Evolutionary conservation across 495 filamentous ascomycete species (phyloP).

Genomic region (Aspergillus ostianus): DNA sequence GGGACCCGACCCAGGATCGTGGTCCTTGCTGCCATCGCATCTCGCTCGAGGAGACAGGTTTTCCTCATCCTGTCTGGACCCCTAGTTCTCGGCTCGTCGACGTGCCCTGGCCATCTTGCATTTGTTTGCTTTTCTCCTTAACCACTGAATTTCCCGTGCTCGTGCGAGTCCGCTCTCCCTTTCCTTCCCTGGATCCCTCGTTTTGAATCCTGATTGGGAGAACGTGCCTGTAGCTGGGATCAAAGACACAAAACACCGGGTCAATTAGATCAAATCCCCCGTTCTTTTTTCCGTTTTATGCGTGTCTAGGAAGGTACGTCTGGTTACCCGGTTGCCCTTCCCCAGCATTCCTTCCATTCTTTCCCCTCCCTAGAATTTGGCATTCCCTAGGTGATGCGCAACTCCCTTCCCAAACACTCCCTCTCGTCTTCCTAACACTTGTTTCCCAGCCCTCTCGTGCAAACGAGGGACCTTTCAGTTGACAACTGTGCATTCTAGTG

Average conservation of each 20-base stretch:
- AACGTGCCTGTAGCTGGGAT: constrained; percentile 16
- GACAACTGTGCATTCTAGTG: constrained; percentile 1
- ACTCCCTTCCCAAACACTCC: constrained; percentile 20
- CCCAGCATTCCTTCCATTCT: constrained; percentile 36
- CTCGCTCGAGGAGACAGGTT: constrained; percentile 17
- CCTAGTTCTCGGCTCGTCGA: constrained; percentile 11
- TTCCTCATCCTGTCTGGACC: constrained; percentile 13
- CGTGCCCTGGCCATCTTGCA: background rate
- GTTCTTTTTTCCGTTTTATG: constrained; percentile 5
- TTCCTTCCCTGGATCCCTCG: constrained; percentile 14
- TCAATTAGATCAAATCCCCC: background rate
- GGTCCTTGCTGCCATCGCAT: constrained; percentile 39
- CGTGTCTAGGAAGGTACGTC: constrained; percentile 20
- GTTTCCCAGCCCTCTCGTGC: constrained; percentile 16
- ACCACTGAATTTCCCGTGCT: constrained; percentile 18
- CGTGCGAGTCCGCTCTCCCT: constrained; percentile 14
- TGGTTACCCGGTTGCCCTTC: constrained; percentile 24
- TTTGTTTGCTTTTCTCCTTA: constrained; percentile 12
- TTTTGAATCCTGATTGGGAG: constrained; percentile 12
- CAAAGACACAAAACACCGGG: background rate
- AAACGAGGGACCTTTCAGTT: constrained; percentile 15
- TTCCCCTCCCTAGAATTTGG: constrained; percentile 25
- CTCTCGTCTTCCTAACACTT: constrained; percentile 17
- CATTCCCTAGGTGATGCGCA: constrained; percentile 31
- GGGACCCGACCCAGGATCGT: constrained; percentile 9